A percentile compares a stretch with the other conserved stretches of the same genome.
phyloP scores from a whole-genome alignment of 2,329 filamentous ascomycete species.

The Microdochium paspali region DNA sequence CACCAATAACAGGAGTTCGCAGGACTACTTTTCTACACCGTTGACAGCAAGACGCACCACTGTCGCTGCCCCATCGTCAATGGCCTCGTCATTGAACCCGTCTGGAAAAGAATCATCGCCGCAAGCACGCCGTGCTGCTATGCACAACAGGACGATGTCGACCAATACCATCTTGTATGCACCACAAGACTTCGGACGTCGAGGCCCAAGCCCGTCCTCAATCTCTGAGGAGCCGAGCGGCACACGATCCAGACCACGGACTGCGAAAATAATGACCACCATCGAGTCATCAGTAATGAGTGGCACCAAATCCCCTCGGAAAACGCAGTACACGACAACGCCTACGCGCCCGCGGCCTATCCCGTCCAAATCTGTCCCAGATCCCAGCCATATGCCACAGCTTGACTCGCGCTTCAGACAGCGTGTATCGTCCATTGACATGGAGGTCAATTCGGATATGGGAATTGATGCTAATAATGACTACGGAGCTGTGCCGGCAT shows the following conservation, averaged over 20 bases:
- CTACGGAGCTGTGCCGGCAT: slow-evolving; percentile 57
- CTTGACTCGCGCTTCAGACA: slow-evolving; percentile 12
- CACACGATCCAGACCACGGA: slow-evolving; percentile 22
- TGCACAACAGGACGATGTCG: slow-evolving; percentile 67
- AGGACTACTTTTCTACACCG: slow-evolving; percentile 48
- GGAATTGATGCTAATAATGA: slow-evolving; percentile 51
- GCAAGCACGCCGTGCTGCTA: slow-evolving; percentile 24
- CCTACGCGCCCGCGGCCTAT: slow-evolving; percentile 47
- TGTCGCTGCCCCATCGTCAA: slow-evolving; percentile 17
- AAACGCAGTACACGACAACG: slow-evolving; percentile 30
- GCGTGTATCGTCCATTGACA: slow-evolving; percentile 55
- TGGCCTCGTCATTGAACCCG: slow-evolving; percentile 14
- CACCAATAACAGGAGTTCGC: slow-evolving; percentile 20
- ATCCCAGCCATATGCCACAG: slow-evolving; percentile 10
- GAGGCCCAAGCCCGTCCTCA: slow-evolving; percentile 28
- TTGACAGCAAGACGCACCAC: slow-evolving; percentile 29
- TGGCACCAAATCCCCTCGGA: slow-evolving; percentile 37
- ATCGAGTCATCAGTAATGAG: slow-evolving; percentile 25
- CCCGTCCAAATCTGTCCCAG: slow-evolving; percentile 45
- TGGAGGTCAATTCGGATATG: slow-evolving; percentile 67
- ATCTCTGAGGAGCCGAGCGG: slow-evolving; percentile 27
- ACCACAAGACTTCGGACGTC: slow-evolving; percentile 40
- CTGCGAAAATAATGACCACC: slow-evolving; percentile 24
- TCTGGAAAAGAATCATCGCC: slow-evolving; percentile 23
- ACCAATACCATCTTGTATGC: slow-evolving; percentile 80